Evolutionary conservation across 1,284 basidiomycete species (phyloP).

Genomic region (Tylopilus sp.): DNA sequence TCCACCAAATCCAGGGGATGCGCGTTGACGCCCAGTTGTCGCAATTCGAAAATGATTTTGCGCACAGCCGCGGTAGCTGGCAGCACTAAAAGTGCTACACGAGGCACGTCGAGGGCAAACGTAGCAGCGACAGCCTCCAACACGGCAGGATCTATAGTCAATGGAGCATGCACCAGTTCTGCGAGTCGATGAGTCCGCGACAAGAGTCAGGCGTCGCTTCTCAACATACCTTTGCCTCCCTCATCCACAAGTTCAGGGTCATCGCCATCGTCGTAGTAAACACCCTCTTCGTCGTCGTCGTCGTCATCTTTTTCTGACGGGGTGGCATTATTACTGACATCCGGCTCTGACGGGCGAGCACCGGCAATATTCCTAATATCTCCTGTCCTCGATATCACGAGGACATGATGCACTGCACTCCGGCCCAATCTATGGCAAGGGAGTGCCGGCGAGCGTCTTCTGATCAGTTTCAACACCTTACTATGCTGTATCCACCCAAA

Average conservation of each 20-base stretch:
- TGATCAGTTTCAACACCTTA: conserved; percentile 46
- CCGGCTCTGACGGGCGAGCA: conserved; percentile 18
- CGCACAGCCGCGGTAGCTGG: conserved; percentile 56
- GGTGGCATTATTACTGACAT: neutral
- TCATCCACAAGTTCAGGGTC: conserved; percentile 23
- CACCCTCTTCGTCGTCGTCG: conserved; percentile 9
- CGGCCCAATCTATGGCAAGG: conserved; percentile 26
- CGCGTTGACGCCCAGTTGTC: conserved; percentile 64
- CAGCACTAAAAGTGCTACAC: conserved; percentile 61
- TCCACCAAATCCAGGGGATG: conserved; percentile 52
- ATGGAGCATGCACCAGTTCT: conserved; percentile 46
- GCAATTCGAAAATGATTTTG: conserved; percentile 60
- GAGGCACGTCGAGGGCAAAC: conserved; percentile 70
- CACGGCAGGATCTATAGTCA: conserved; percentile 50
- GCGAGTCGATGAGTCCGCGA: conserved; percentile 12
- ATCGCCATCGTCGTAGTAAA: conserved; percentile 23
- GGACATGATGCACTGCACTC: conserved; percentile 52
- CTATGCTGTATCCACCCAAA: conserved; percentile 53
- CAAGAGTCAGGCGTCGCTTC: conserved; percentile 1
- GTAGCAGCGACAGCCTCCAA: conserved; percentile 66
- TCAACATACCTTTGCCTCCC: conserved; percentile 20
- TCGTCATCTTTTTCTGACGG: conserved; percentile 1
- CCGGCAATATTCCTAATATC: conserved; percentile 48
- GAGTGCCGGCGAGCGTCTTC: conserved; percentile 24
- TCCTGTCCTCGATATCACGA: conserved; percentile 55